Evolutionary conservation across 176 grass and related monocot genomes (phyloP), one percentile per base, ranked within the genome.

Genomic region (Rhynchospora tenuis): DNA sequence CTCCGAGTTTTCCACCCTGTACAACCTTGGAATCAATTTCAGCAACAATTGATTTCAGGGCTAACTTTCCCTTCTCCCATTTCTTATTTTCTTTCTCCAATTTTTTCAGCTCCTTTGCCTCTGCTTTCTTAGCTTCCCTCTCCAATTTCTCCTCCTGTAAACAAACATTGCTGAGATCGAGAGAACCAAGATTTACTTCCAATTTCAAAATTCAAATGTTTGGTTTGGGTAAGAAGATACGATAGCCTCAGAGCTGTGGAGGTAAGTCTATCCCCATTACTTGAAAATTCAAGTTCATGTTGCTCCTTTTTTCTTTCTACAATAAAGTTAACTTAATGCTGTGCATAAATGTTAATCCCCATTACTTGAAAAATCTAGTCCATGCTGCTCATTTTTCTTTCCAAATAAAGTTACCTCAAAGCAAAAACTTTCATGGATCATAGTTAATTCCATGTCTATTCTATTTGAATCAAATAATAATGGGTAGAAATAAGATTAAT

Each of bases 61-160:
- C 91, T 59, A 83, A 76, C 84, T 93, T 95, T 44, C 95, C 95
- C 78, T 85, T 90, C 89, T 89, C 89, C 95, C 92, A 95, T 24
- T 91, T 86, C 17, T 61, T 58, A 73, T 84, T 90, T 87, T 93
- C 91, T 73, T 90, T 98, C 5, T 81, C 88, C 64, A 78, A 86
- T 56, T 95, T 91, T 79, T 79, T 93, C 86, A 79, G 43, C 27
- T 88, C 75, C 38, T 77, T 91, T 31, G 51, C 52, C 85, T 98
- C 74, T 85, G 66, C 83, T 87, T 94, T 98, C 88, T 60, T 79
- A 61, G 86, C 89, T 84, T 94, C 79, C 82, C 91, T 98, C 64
- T 72, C 66, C 5, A 83, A 59, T 80, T 94, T 98, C 19, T 80
- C 87, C 88, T 93, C 89, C 96, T 98, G 63, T 33, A 24, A 87